phyloP scores from a whole-genome alignment of 2,329 filamentous ascomycete species.

The Ophiognomonia clavigignenti-juglandacearum region DNA sequence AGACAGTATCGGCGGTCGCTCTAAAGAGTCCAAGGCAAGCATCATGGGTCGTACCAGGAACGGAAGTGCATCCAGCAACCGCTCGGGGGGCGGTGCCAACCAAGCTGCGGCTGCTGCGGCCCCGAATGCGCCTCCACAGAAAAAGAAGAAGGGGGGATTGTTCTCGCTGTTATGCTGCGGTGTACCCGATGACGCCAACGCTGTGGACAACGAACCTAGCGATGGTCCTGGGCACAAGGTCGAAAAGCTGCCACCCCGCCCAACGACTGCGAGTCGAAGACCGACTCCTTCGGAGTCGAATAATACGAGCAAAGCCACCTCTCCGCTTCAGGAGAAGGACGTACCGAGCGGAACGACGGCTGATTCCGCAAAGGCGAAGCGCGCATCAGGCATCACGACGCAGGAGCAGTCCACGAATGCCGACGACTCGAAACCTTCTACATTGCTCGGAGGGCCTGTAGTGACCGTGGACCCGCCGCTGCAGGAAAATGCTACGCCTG shows the following conservation, averaged over 20 bases:
- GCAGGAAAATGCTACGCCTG: conserved; percentile 13
- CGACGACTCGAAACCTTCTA: conserved; percentile 42
- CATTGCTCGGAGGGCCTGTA: conserved; percentile 30
- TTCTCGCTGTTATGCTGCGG: conserved; percentile 63
- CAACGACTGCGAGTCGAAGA: conserved; percentile 49
- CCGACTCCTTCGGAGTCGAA: conserved; percentile 48
- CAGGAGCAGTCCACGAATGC: conserved; percentile 42
- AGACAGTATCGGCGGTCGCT: conserved; percentile 59
- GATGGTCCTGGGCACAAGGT: conserved; percentile 51
- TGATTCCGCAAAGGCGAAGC: conserved; percentile 36
- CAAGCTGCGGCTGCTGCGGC: conserved; percentile 45
- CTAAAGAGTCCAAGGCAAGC: conserved; percentile 62
- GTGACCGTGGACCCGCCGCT: conserved; percentile 37
- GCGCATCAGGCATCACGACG: conserved; percentile 39
- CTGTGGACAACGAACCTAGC: conserved; percentile 47
- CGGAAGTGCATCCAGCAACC: conserved; percentile 63
- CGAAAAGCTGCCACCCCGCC: conserved; percentile 50
- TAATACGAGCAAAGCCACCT: conserved; percentile 32
- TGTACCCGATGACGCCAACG: conserved; percentile 55
- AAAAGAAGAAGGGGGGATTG: conserved; percentile 52
- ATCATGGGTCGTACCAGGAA: conserved; percentile 59
- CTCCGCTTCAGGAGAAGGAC: conserved; percentile 47
- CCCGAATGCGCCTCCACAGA: conserved; percentile 41
- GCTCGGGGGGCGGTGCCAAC: conserved; percentile 50
- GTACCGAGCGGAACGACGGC: conserved; percentile 29